Base-by-base conservation (phyloP, 495 filamentous ascomycete genomes). In the Aspergillus homomorphus region DNA sequence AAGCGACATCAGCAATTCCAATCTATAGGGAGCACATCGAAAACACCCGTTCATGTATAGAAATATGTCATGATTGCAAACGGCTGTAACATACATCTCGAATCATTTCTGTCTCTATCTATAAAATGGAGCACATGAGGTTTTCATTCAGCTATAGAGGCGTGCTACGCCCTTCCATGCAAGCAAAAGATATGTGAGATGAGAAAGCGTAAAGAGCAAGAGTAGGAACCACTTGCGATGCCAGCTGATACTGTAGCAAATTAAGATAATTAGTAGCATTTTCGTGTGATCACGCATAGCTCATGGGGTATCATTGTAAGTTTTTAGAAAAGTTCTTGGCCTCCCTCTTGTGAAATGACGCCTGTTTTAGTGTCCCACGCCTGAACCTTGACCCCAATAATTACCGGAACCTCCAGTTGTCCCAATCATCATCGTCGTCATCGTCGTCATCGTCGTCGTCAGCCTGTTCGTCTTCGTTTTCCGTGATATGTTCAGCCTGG, bases 341-440 rank as follows among this genome's bases (percentile, higher is more conserved):
- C 61, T 67, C 66, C 65, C 51, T 64, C 64, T 56, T 62, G 60
- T 60, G 55, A 58, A 62, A 59, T 61, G 66, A 63, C 61, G 61
- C 66, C 64, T 57, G 5, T 61, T 62, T 61, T n/a, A n/a, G 49
- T 43, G 54, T 62, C 22, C 54, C 54, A 51, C 52, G 28, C 16
- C 41, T 41, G 50, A 45, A 24, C 41, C 59, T 21, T 45, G 58
- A 19, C 48, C 48, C 42, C 43, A 51, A 50, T 18, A 42, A 66
- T 74, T 68, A 79, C 68, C 81, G 80, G 64, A 90, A 87, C 57
- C 84, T 73, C 79, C 89, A 91, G 50, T 83, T 83, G 70, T 86
- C 86, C 85, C 85, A 91, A 28, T 82, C 84, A 59, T 82, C 81
- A 38, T 79, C 81, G 12, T 80, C 78, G 0, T 83, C 82, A 4